Evolutionary conservation across 2,329 filamentous ascomycete species (phyloP).

Genomic region (Pseudocercospora fuligena): DNA sequence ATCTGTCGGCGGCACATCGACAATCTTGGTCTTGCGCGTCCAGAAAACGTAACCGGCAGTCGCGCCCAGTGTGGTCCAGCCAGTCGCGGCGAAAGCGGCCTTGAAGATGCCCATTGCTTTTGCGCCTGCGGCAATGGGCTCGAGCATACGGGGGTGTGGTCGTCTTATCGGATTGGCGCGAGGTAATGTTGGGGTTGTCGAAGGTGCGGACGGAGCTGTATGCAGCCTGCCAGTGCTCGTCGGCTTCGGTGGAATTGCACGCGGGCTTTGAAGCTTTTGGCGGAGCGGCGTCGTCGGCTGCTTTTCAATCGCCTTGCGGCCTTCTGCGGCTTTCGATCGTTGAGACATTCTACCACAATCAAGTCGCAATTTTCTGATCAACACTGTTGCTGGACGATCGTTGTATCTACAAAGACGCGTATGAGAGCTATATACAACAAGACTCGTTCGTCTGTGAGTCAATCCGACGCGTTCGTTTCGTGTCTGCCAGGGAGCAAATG

Average conservation of each 20-base stretch:
- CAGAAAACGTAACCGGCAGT: conserved; percentile 58
- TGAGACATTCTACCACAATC: neutral
- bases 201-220: neutral
- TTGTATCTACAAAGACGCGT: neutral
- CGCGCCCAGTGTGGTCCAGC: conserved; percentile 48
- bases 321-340: neutral
- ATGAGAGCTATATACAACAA: neutral
- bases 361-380: neutral
- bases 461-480: neutral
- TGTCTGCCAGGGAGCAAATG: neutral
- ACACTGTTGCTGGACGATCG: neutral
- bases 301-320: neutral
- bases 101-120: conserved; percentile 40
- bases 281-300: neutral
- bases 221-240: neutral
- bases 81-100: conserved; percentile 37
- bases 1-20: conserved; percentile 65
- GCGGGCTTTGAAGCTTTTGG: neutral
- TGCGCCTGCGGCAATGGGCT: conserved; percentile 16
- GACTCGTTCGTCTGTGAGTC: neutral
- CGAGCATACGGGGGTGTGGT: conserved; percentile 15
- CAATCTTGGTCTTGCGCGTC: conserved; percentile 60
- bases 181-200: neutral
- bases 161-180: neutral
- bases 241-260: neutral